Conservation (phyloP, 495 filamentous ascomycete species). For the Jackrogersella minutella region DNA sequence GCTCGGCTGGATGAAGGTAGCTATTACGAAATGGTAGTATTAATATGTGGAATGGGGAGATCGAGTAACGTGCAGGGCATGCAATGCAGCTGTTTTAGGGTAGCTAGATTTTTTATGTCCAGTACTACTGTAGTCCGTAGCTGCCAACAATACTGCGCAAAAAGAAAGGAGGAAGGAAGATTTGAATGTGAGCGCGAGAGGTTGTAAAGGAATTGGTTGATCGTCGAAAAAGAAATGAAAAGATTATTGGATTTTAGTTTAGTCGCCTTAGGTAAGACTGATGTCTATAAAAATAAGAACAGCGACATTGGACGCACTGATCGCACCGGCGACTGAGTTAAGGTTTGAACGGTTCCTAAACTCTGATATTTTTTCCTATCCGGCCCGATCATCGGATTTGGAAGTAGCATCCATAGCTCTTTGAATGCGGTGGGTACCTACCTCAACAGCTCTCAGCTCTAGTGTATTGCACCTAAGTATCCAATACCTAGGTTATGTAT, state of each 20-base stretch:
- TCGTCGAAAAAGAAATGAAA: conserved; percentile 10
- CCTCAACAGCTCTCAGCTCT: too few relatives aligned
- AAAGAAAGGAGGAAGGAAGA: not conserved
- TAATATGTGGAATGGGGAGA: conserved; percentile 38
- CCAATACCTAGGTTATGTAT: not conserved
- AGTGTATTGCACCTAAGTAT: too few relatives aligned
- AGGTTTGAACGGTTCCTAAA: conserved; percentile 13
- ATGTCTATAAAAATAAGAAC: conserved; percentile 18
- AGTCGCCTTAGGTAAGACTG: conserved; percentile 18
- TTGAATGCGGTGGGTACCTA: not conserved
- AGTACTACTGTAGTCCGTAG: conserved; percentile 19
- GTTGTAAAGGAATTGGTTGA: conserved; percentile 8
- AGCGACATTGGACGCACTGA: conserved; percentile 17
- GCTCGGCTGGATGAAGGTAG: conserved; percentile 23
- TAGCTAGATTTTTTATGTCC: not conserved
- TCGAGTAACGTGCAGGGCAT: conserved; percentile 37
- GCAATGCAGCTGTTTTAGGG: conserved; percentile 27
- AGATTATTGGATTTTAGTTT: conserved; percentile 9
- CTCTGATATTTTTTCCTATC: conserved; percentile 24
- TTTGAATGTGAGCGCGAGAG: not conserved
- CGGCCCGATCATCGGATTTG: conserved; percentile 36
- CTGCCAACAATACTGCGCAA: conserved; percentile 2
- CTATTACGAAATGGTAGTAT: conserved; percentile 34
- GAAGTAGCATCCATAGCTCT: conserved; percentile 13
- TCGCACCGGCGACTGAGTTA: conserved; percentile 14